These are phyloP conservation scores for Thraustotheca clavata DNA, from an alignment of 352 stramenopile species.

Conservation along the genomic window DNA sequence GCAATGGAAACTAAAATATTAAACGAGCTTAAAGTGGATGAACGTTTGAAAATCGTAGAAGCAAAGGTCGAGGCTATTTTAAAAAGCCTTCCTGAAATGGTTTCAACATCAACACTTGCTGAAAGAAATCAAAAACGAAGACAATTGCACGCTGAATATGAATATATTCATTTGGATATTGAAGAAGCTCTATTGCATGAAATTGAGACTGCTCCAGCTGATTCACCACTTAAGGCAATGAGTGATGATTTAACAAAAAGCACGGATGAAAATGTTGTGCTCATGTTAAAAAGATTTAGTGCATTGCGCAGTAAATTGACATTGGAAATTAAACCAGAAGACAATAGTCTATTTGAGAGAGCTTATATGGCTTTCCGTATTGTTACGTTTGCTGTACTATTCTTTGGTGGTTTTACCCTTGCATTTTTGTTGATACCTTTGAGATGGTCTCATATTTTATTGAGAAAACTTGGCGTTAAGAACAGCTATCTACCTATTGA, in stretches of 20 bases:
- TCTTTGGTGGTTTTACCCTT: constrained; percentile 68
- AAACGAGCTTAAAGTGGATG: background rate
- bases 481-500: constrained; percentile 80
- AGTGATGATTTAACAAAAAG: constrained; percentile 23
- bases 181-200: constrained; percentile 49
- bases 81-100: constrained; percentile 57
- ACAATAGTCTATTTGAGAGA: constrained; percentile 38
- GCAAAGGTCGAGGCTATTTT: constrained; percentile 42
- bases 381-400: constrained; percentile 51
- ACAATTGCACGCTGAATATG: constrained; percentile 59
- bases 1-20: background rate
- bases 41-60: constrained; percentile 21
- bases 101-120: constrained; percentile 31
- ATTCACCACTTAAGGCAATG: constrained; percentile 32
- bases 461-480: constrained; percentile 44
- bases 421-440: constrained; percentile 56
- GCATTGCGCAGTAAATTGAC: constrained; percentile 50
- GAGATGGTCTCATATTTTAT: constrained; percentile 43
- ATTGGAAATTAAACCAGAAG: constrained; percentile 44
- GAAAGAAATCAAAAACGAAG: constrained; percentile 62
- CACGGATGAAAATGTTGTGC: constrained; percentile 26
- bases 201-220: constrained; percentile 32
- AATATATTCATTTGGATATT: constrained; percentile 68
- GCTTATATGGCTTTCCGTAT: constrained; percentile 59
- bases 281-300: constrained; percentile 48